These are phyloP conservation scores for Haplosporangium gracile DNA, from an alignment of 192 early-diverging fungal genomes.

Conservation along the genomic window DNA sequence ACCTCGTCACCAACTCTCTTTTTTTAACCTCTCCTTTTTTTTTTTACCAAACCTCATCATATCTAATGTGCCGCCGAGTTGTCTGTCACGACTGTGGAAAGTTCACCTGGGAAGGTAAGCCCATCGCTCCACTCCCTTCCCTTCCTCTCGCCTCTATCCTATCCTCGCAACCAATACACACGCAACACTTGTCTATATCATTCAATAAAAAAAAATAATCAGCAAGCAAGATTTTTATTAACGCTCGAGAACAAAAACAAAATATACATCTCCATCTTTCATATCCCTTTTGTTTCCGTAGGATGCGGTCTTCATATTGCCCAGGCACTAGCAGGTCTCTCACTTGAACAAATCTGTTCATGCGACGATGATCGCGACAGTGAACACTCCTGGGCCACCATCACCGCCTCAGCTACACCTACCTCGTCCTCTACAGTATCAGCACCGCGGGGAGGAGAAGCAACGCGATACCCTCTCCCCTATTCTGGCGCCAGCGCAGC, in stretches of 20 bases:
- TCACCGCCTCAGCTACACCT: background rate
- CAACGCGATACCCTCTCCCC: slow-evolving; percentile 14
- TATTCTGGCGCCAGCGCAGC: background rate
- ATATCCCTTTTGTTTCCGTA: background rate
- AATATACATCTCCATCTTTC: background rate
- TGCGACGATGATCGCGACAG: slow-evolving; percentile 53
- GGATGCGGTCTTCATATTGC: slow-evolving; percentile 52
- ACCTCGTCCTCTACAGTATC: background rate
- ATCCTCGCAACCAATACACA: background rate
- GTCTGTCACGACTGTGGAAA: slow-evolving; percentile 43
- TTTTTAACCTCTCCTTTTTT: background rate
- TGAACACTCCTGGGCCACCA: slow-evolving; percentile 36
- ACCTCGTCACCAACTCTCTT: background rate
- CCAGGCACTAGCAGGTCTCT: slow-evolving; percentile 41
- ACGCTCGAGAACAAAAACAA: background rate
- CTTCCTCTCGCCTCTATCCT: background rate
- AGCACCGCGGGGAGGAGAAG: background rate
- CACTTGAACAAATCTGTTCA: slow-evolving; percentile 48
- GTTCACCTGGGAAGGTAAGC: slow-evolving; percentile 51
- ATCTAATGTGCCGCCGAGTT: slow-evolving; percentile 43
- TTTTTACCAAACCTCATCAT: background rate
- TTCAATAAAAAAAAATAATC: too few relatives aligned
- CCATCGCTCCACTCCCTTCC: background rate
- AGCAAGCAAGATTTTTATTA: background rate
- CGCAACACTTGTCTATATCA: background rate